phyloP scores from a whole-genome alignment of 1,139 yeast species.

The Nakaseomyces kungkrabaensis region DNA sequence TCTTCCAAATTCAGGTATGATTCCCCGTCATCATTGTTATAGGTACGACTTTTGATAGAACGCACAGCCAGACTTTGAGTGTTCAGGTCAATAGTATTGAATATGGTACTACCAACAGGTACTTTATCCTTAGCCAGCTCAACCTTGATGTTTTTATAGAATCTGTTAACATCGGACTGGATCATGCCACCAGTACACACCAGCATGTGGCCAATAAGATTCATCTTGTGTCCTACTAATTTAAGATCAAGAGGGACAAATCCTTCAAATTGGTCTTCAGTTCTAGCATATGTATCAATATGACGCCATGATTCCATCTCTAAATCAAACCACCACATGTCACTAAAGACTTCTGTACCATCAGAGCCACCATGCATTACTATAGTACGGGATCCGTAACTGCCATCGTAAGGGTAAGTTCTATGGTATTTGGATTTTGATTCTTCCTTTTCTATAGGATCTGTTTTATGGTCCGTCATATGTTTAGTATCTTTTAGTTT shows the following conservation, averaged over 20 bases:
- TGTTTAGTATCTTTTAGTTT: conserved; percentile 4
- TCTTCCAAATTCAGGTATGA: not conserved
- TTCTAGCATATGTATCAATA: conserved; percentile 17
- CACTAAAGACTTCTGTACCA: conserved; percentile 33
- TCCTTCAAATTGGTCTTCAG: conserved; percentile 6
- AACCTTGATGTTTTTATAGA: conserved; percentile 2
- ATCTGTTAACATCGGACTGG: conserved; percentile 20
- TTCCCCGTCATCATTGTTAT: not conserved
- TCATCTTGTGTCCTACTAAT: conserved; percentile 23
- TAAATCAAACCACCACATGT: conserved; percentile 40
- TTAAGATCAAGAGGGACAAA: conserved; percentile 12
- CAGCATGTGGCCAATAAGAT: conserved; percentile 15
- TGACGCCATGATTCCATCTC: conserved; percentile 34
- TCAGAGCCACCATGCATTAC: conserved; percentile 40
- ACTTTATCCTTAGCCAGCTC: conserved; percentile 1
- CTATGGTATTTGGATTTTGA: not conserved
- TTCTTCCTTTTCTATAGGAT: not conserved
- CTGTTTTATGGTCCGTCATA: not conserved
- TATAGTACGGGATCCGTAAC: conserved; percentile 10
- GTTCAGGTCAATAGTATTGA: conserved; percentile 11
- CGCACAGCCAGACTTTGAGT: conserved; percentile 12
- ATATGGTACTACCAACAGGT: conserved; percentile 9
- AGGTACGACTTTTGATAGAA: not conserved
- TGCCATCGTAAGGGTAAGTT: conserved; percentile 5
- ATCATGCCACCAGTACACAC: conserved; percentile 24